phyloP scores from a whole-genome alignment of 2,329 filamentous ascomycete species.

The Cytospora chrysosperma region DNA sequence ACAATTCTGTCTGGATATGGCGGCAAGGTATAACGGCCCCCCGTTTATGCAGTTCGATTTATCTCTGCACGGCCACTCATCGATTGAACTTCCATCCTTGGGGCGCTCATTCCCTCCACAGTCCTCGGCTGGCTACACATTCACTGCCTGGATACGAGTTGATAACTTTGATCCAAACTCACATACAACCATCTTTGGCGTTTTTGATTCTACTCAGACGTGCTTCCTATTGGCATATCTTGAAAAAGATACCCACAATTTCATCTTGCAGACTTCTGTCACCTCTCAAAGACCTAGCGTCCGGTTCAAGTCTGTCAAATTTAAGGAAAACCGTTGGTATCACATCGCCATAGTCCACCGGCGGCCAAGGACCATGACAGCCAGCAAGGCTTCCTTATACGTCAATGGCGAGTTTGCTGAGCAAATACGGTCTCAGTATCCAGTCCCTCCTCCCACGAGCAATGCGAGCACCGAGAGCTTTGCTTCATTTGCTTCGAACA shows the following conservation, averaged over 20 bases:
- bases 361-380: conserved; percentile 69
- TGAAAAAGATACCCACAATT: conserved; percentile 87
- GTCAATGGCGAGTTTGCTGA: conserved; percentile 93
- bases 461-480: conserved; percentile 66
- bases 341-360: conserved; percentile 88
- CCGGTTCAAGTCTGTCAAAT: conserved; percentile 81
- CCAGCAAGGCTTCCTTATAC: conserved; percentile 82
- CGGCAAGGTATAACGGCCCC: conserved; percentile 72
- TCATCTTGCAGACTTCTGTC: conserved; percentile 95
- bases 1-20: conserved; percentile 70
- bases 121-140: conserved; percentile 80
- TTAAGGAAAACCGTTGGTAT: conserved; percentile 81
- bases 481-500: conserved; percentile 63
- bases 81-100: conserved; percentile 84
- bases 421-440: conserved; percentile 86
- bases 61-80: conserved; percentile 81
- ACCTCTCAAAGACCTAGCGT: conserved; percentile 84
- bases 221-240: conserved; percentile 94
- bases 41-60: conserved; percentile 93
- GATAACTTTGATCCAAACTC: conserved; percentile 80
- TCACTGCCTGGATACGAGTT: conserved; percentile 84
- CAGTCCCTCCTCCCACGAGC: conserved; percentile 67
- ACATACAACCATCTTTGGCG: conserved; percentile 94
- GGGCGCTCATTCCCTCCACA: conserved; percentile 82
- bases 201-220: conserved; percentile 86